Conservation (phyloP, 768 basidiomycete species). For the Termitomyces sp. region DNA sequence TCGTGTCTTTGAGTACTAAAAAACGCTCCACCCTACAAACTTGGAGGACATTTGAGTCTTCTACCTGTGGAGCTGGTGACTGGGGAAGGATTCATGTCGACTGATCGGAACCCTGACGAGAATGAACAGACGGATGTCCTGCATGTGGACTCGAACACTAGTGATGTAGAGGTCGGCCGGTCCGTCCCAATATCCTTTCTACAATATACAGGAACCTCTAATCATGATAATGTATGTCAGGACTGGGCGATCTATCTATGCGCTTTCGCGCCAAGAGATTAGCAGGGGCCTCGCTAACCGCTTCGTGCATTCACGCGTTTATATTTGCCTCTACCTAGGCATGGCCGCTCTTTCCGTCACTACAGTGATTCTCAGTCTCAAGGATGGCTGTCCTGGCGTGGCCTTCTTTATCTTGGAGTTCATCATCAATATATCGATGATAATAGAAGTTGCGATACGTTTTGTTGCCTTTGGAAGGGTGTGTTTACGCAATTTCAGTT, state of each 20-base stretch:
- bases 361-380: conserved; percentile 78
- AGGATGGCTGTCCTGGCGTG: conserved; percentile 81
- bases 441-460: conserved; percentile 86
- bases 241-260: conserved; percentile 76
- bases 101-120: conserved; percentile 4
- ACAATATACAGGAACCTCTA: background rate
- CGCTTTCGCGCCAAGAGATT: conserved; percentile 79
- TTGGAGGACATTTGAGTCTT: background rate
- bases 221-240: conserved; percentile 31
- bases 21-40: background rate
- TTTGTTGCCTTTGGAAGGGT: conserved; percentile 93
- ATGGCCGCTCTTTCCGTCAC: conserved; percentile 87
- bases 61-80: background rate
- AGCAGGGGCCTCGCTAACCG: conserved; percentile 83
- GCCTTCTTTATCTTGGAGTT: conserved; percentile 88
- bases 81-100: conserved; percentile 10
- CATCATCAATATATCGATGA: conserved; percentile 88
- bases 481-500: conserved; percentile 1
- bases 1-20: too few relatives aligned
- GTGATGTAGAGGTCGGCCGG: conserved; percentile 17
- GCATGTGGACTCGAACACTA: conserved; percentile 22
- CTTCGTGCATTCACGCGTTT: conserved; percentile 82
- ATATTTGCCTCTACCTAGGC: conserved; percentile 82
- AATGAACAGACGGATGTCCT: conserved; percentile 30
- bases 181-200: conserved; percentile 3